phyloP scores from a whole-genome alignment of 495 filamentous ascomycete genomes.

The Aspergillus diversus region DNA sequence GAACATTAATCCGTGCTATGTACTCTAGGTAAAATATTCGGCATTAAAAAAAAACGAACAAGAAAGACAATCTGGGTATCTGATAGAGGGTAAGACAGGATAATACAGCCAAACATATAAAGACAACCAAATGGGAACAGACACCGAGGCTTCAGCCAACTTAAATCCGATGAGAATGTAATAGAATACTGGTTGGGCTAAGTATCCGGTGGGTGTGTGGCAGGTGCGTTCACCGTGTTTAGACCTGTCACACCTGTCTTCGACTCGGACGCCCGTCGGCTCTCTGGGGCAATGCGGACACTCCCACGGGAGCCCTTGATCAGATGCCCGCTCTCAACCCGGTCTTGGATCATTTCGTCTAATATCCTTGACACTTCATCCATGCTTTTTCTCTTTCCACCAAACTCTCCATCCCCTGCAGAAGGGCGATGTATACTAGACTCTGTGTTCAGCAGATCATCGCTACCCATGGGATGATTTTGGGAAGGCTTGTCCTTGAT shows the following conservation, averaged over 20 bases:
- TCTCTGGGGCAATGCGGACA: slow-evolving; percentile 48
- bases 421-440: slow-evolving; percentile 25
- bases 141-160: no score
- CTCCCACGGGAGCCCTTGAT: slow-evolving; percentile 62
- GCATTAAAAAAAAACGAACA: slow-evolving; percentile 24
- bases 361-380: slow-evolving; percentile 89
- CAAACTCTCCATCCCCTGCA: slow-evolving; percentile 32
- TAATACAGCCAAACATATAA: slow-evolving; percentile 18
- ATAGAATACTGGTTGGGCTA: background rate
- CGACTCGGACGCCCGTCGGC: slow-evolving; percentile 42
- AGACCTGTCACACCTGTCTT: slow-evolving; percentile 32
- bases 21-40: slow-evolving; percentile 1
- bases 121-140: background rate
- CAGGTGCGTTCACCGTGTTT: slow-evolving; percentile 16
- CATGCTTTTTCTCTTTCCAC: slow-evolving; percentile 69
- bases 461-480: background rate
- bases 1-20: slow-evolving; percentile 1
- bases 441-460: slow-evolving; percentile 11
- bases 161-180: background rate
- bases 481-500: slow-evolving; percentile 33
- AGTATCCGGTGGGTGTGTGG: slow-evolving; percentile 3
- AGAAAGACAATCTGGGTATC: slow-evolving; percentile 31
- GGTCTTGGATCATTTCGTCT: slow-evolving; percentile 92
- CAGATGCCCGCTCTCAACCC: slow-evolving; percentile 70
- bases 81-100: slow-evolving; percentile 22